Conservation (phyloP, 768 basidiomycete species). For the Suillus tomentosus region DNA sequence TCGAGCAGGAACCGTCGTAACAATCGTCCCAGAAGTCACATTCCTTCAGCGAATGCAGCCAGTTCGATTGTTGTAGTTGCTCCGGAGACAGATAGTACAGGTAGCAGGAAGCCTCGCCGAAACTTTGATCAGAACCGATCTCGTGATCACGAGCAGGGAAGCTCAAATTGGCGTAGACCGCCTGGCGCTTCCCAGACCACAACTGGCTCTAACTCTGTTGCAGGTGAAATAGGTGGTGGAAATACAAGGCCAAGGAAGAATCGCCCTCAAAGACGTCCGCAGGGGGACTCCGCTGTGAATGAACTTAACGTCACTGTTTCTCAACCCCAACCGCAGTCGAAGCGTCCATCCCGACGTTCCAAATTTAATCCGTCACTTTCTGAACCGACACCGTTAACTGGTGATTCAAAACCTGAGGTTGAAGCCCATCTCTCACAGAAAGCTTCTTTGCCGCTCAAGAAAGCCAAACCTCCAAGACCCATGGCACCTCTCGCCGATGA, state of each 20-base stretch:
- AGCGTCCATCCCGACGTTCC: constrained; percentile 32
- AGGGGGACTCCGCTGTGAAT: neutral
- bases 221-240: too few relatives aligned
- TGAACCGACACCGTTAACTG: constrained; percentile 6
- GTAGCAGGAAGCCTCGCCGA: neutral
- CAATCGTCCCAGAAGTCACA: neutral
- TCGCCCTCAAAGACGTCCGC: neutral
- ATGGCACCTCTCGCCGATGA: constrained; percentile 48
- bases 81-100: neutral
- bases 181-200: neutral
- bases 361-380: constrained; percentile 42
- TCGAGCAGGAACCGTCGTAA: neutral
- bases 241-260: neutral
- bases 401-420: neutral
- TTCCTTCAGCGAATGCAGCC: neutral
- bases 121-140: neutral
- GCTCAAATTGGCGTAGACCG: neutral
- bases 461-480: constrained; percentile 14
- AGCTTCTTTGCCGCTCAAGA: constrained; percentile 10
- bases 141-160: neutral
- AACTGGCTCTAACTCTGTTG: neutral
- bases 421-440: constrained; percentile 6
- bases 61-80: neutral
- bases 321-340: neutral
- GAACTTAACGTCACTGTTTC: neutral